Percentiles rank a stretch among this genome's conserved stretches.
phyloP scores from a whole-genome alignment of 495 filamentous ascomycete genomes.

The Trichoderma gamsii region DNA sequence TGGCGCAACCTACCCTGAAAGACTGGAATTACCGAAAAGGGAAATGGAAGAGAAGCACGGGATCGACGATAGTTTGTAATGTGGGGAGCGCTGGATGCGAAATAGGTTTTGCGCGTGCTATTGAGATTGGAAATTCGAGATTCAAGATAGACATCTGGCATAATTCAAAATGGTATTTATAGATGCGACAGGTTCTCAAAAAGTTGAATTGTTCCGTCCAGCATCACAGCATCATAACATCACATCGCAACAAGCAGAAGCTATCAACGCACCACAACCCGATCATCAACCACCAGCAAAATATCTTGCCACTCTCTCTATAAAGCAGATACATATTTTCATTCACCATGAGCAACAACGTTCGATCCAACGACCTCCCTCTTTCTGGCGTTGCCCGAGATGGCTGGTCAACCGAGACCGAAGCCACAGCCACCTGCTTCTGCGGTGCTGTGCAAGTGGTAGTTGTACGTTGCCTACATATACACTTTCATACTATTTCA shows the following conservation, averaged over 20 bases:
- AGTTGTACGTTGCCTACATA: slow-evolving; percentile 34
- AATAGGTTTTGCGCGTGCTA: background rate
- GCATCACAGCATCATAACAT: background rate
- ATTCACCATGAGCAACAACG: background rate
- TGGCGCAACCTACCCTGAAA: background rate
- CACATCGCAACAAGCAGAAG: background rate
- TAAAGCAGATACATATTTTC: background rate
- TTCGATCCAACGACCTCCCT: slow-evolving; percentile 19
- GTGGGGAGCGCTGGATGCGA: background rate
- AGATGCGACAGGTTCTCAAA: background rate
- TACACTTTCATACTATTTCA: background rate
- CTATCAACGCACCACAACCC: background rate
- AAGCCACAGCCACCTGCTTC: slow-evolving; percentile 50
- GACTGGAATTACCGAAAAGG: background rate
- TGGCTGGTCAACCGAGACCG: slow-evolving; percentile 35
- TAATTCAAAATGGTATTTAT: background rate
- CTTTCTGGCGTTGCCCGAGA: slow-evolving; percentile 26
- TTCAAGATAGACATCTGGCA: background rate
- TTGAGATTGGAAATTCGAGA: background rate
- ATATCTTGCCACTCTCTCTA: background rate
- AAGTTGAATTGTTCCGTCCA: background rate
- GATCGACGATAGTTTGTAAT: background rate
- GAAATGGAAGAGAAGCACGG: slow-evolving; percentile 18
- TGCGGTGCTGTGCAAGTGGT: slow-evolving; percentile 49
- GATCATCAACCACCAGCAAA: background rate